Evolutionary conservation across 176 grass and related monocot genomes (phyloP), one percentile per base, ranked within the genome.

Genomic region (Otatea glauca): DNA sequence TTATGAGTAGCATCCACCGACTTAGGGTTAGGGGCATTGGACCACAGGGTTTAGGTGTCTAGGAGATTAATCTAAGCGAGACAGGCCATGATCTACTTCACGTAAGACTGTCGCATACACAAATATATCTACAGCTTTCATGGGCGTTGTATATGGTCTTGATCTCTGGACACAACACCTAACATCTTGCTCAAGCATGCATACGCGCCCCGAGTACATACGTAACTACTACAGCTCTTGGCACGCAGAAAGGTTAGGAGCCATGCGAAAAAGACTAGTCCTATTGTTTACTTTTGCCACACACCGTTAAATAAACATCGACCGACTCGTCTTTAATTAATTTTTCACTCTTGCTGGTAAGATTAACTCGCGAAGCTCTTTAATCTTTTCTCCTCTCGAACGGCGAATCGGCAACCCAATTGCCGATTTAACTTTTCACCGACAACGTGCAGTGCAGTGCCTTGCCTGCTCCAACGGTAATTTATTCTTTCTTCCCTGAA

Each of bases 401-500:
- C 14, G 15, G 68, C 49, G 62, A 68, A 84, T 29, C 82, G 29
- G 72, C 73, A 47, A 17, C 64, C 6, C 56, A 16, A 47, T 11
- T 45, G 59, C 75, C 42, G 59, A 11, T 18, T 18, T 65, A 45
- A 45, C 39, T 18, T 78, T 69, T 25, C 65, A 5, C 21, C 65
- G 78, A 56, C 56, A 58, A 18, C 51, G 70, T 20, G 54, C 35
- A 24, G n/a, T 18, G 50, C 16, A n/a, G 29, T 29, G 29, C 29
- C 29, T 29, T 29, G 43, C 59, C 84, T 9, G 14, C 44, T 73
- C 69, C 59, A 80, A 80, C 68, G 68, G 76, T 80, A 86, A 44
- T 68, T 44, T 65, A 86, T 80, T 51, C 7, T 9, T 50, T 39
- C 4, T 16, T 3, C 21, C 51, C 4, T n/a, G 8, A 11, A 7